These are phyloP conservation scores for Eucalyptus polybractea DNA, from an alignment of 345 rosid genomes.

Conservation along the genomic window DNA sequence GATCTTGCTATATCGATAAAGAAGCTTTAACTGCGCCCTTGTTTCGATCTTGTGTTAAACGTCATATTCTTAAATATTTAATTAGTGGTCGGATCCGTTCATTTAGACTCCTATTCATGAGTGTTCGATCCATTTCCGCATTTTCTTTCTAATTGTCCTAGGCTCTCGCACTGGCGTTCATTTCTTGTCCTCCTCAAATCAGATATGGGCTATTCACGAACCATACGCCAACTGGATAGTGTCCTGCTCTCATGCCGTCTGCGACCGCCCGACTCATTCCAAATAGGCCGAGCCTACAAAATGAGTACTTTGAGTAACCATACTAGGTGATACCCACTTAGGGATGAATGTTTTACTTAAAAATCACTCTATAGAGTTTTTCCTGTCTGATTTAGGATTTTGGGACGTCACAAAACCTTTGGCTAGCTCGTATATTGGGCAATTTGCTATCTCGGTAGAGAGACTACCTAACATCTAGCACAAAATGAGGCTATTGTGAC, in stretches of 20 bases:
- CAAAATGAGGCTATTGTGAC: not conserved
- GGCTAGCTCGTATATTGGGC: not conserved
- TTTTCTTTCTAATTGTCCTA: not conserved
- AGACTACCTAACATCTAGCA: not conserved
- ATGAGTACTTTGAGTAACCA: not conserved
- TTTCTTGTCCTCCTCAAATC: not conserved
- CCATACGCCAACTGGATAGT: not conserved
- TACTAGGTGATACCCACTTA: not conserved
- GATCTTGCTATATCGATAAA: not conserved
- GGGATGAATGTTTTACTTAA: not conserved
- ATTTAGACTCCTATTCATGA: not conserved
- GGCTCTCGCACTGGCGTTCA: not conserved
- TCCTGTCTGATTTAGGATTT: not conserved
- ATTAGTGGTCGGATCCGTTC: not conserved
- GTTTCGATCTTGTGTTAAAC: not conserved
- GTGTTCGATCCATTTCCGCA: not conserved
- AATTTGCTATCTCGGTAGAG: not conserved
- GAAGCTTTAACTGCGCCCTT: not conserved
- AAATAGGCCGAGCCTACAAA: not conserved
- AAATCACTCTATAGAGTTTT: not conserved
- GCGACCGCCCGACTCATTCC: not conserved
- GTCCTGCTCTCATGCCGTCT: not conserved
- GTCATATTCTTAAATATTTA: not conserved
- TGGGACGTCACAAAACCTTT: not conserved
- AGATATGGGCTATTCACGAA: not conserved